These are phyloP conservation scores for Biscutella laevigata DNA, from an alignment of 441 rosid genomes.

Conservation along the genomic window DNA sequence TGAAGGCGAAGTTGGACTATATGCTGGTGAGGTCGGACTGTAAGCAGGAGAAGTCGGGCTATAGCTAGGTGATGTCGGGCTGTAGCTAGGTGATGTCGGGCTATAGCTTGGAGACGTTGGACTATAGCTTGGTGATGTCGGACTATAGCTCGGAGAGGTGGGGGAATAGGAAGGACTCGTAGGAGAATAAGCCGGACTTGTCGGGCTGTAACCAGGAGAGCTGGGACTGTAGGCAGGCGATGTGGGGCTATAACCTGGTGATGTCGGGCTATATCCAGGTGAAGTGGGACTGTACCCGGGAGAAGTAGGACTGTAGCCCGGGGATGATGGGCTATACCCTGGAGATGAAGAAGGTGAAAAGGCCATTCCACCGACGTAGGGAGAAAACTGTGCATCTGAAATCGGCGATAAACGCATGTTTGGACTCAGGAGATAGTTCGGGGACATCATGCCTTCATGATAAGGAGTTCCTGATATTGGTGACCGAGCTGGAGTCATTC, in stretches of 20 bases:
- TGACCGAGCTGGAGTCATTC: constrained; percentile 83
- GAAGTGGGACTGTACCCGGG: constrained; percentile 80
- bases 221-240: constrained; percentile 62
- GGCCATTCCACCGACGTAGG: constrained; percentile 79
- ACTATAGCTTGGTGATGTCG: constrained; percentile 76
- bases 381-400: constrained; percentile 78
- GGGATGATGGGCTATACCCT: constrained; percentile 72
- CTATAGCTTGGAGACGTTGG: constrained; percentile 87
- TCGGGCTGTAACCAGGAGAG: constrained; percentile 63
- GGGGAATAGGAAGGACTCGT: constrained; percentile 55
- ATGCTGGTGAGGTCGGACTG: constrained; percentile 66
- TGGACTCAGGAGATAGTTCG: constrained; percentile 73
- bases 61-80: constrained; percentile 70
- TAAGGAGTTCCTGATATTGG: constrained; percentile 83
- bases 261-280: constrained; percentile 71
- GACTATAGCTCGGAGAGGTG: constrained; percentile 48
- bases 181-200: constrained; percentile 76
- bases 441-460: constrained; percentile 95
- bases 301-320: constrained; percentile 68
- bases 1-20: constrained; percentile 65
- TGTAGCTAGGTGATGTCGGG: constrained; percentile 74
- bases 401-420: constrained; percentile 71
- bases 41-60: constrained; percentile 80
- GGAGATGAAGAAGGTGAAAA: constrained; percentile 85
- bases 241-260: constrained; percentile 78